These are phyloP conservation scores for Russula sp. DNA, from an alignment of 768 basidiomycete genomes.

Conservation along the genomic window DNA sequence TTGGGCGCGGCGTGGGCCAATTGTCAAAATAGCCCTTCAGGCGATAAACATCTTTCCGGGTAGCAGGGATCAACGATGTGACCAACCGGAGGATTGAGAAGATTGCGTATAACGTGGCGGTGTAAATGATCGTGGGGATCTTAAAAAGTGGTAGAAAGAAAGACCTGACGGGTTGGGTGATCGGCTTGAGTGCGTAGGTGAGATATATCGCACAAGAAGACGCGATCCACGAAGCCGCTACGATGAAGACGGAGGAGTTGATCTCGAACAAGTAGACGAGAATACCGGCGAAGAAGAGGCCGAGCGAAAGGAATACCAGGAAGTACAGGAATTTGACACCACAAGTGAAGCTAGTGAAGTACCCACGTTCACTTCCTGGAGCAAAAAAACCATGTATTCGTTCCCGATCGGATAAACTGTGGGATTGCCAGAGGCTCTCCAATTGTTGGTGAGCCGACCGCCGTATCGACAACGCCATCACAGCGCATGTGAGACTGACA, in stretches of 20 bases:
- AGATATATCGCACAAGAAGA: neutral
- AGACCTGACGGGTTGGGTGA: neutral
- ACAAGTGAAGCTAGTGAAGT: too few relatives aligned
- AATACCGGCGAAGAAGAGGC: neutral
- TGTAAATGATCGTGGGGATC: too few relatives aligned
- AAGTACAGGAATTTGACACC: too few relatives aligned
- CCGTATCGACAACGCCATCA: neutral
- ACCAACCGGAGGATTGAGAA: too few relatives aligned
- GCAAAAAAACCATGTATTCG: too few relatives aligned
- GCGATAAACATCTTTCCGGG: too few relatives aligned
- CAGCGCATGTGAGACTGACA: neutral
- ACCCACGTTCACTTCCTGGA: too few relatives aligned
- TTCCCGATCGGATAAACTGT: neutral
- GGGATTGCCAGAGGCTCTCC: neutral
- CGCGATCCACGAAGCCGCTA: neutral
- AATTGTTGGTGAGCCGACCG: neutral
- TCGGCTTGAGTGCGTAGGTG: neutral
- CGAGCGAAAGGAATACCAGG: neutral
- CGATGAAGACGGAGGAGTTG: neutral
- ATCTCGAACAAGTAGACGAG: neutral
- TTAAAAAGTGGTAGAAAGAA: neutral
- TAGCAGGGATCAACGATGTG: neutral
- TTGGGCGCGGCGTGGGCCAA: neutral
- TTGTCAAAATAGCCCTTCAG: neutral
- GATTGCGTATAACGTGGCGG: too few relatives aligned